phyloP scores from a whole-genome alignment of 2,329 filamentous ascomycete species.

The Coniochaeta prunicola region DNA sequence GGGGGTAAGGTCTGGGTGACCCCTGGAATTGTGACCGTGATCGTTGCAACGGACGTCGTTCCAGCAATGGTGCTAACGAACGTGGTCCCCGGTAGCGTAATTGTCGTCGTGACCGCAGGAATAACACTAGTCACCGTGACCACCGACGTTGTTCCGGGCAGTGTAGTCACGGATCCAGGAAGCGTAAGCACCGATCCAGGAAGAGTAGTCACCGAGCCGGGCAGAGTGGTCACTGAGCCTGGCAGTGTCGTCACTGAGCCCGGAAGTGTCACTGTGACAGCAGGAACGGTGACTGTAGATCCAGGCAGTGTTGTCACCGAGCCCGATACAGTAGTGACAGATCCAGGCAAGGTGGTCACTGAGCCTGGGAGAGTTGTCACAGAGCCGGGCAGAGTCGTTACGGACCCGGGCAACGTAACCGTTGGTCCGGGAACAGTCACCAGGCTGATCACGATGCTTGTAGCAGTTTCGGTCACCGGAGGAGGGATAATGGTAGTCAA shows the following conservation, averaged over 20 bases:
- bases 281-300: slow-evolving; percentile 7
- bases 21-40: slow-evolving; percentile 11
- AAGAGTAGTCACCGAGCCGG: slow-evolving; percentile 3
- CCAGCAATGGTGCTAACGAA: slow-evolving; percentile 14
- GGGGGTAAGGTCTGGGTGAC: slow-evolving; percentile 10
- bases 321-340: background rate
- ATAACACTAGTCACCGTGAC: slow-evolving; percentile 4
- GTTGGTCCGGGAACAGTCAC: background rate
- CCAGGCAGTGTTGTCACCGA: background rate
- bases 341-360: slow-evolving; percentile 12
- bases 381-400: slow-evolving; percentile 6
- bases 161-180: slow-evolving; percentile 4
- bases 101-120: slow-evolving; percentile 17
- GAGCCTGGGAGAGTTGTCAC: slow-evolving; percentile 7
- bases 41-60: slow-evolving; percentile 7
- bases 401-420: slow-evolving; percentile 6
- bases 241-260: slow-evolving; percentile 12
- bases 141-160: slow-evolving; percentile 5
- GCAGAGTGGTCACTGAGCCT: slow-evolving; percentile 7
- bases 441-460: slow-evolving; percentile 1
- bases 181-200: slow-evolving; percentile 7
- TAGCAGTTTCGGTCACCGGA: background rate
- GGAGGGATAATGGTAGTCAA: slow-evolving; percentile 4
- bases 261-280: slow-evolving; percentile 8
- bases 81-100: slow-evolving; percentile 13